These are phyloP conservation scores for Ascochyta viciae-villosae DNA, from an alignment of 2,329 filamentous ascomycete species.

Conservation along the genomic window DNA sequence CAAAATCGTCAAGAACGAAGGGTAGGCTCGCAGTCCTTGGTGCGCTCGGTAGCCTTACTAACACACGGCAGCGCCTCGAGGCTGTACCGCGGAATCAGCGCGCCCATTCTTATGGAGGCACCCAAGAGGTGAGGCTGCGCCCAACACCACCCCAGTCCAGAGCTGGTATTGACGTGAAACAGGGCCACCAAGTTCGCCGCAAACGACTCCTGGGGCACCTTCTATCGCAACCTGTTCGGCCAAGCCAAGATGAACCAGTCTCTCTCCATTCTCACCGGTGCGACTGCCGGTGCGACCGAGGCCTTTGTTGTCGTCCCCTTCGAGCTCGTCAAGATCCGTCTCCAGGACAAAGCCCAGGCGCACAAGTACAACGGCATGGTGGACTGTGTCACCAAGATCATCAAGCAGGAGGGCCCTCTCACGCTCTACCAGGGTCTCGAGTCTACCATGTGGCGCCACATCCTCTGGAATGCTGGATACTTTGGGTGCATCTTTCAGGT, in stretches of 20 bases:
- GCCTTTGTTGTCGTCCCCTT: conserved; percentile 97
- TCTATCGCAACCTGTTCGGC: conserved; percentile 89
- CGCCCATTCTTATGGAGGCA: conserved; percentile 97
- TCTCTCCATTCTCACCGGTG: conserved; percentile 90
- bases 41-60: conserved; percentile 11
- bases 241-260: conserved; percentile 87
- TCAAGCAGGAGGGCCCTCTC: conserved; percentile 81
- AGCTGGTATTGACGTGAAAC: conserved; percentile 11
- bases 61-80: conserved; percentile 71
- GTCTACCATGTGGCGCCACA: conserved; percentile 94
- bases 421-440: conserved; percentile 97
- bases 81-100: conserved; percentile 93
- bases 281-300: conserved; percentile 93
- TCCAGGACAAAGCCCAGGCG: conserved; percentile 94
- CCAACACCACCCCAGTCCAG: not conserved
- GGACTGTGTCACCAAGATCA: conserved; percentile 81
- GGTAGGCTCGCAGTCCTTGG: conserved; percentile 62
- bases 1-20: conserved; percentile 96
- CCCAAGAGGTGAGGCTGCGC: conserved; percentile 68
- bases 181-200: conserved; percentile 98
- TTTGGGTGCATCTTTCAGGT: conserved; percentile 99
- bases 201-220: conserved; percentile 96
- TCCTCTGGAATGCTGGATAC: conserved; percentile 93
- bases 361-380: conserved; percentile 85
- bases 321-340: conserved; percentile 96